phyloP scores from a whole-genome alignment of 2,329 filamentous ascomycete genomes.

The Seiridium cupressi region DNA sequence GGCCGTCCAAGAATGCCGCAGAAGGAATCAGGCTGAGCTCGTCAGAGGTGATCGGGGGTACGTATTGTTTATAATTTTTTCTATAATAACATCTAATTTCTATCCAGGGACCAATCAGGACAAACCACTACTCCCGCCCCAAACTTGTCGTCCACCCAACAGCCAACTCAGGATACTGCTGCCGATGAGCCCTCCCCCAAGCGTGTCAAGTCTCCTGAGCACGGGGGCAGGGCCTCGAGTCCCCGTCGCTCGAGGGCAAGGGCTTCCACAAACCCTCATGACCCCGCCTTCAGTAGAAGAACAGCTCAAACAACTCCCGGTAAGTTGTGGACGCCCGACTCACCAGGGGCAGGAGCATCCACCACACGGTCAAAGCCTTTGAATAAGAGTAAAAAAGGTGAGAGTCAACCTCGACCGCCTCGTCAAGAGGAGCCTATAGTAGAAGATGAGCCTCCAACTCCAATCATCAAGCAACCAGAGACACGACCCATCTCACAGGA shows the following conservation, averaged over 20 bases:
- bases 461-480: constrained; percentile 24
- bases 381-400: neutral
- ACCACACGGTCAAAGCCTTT: neutral
- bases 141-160: too few relatives aligned
- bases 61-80: neutral
- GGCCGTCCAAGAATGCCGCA: neutral
- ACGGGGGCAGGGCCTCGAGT: neutral
- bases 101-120: neutral
- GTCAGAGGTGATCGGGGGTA: neutral
- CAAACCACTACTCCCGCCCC: neutral
- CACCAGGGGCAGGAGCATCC: neutral
- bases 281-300: neutral
- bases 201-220: neutral
- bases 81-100: neutral
- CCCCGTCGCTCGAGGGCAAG: neutral
- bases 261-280: neutral
- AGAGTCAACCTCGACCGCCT: neutral
- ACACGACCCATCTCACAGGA: constrained; percentile 68
- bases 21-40: neutral
- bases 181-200: neutral
- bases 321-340: neutral
- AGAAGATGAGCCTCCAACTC: neutral
- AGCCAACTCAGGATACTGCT: neutral
- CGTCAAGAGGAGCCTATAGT: neutral
- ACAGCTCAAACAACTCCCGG: neutral